These are phyloP conservation scores for Scenedesmus sp. DNA, from an alignment of 163 green algal species.

Conservation along the genomic window DNA sequence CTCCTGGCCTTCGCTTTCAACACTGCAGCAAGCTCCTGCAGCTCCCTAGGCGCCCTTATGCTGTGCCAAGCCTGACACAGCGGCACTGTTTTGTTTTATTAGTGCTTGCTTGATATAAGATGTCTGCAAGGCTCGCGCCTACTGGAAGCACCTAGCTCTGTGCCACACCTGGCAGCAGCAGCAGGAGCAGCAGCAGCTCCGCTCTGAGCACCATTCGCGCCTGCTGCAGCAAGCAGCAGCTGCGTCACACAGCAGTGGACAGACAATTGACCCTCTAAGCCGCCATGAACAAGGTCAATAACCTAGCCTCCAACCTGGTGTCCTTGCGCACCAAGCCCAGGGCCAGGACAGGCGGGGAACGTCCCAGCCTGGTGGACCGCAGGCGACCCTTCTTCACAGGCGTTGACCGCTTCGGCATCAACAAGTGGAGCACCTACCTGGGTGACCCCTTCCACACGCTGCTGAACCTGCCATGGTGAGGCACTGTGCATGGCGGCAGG, in stretches of 20 bases:
- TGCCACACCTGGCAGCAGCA: not conserved
- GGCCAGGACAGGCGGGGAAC: not conserved
- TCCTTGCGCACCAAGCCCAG: conserved; percentile 33
- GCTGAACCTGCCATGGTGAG: conserved; percentile 59
- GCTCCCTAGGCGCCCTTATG: not conserved
- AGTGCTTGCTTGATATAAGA: no score
- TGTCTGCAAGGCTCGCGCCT: not conserved
- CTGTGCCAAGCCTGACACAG: not conserved
- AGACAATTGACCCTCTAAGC: no score
- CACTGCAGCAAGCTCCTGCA: not conserved
- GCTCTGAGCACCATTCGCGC: not conserved
- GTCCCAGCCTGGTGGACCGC: conserved; percentile 49
- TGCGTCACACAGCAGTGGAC: not conserved
- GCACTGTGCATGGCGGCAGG: not conserved
- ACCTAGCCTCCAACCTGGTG: conserved; percentile 16
- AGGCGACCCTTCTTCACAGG: conserved; percentile 57
- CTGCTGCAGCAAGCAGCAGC: not conserved
- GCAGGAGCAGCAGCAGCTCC: not conserved
- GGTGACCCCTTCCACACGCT: conserved; percentile 73
- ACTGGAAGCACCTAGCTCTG: not conserved
- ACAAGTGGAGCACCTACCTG: conserved; percentile 37
- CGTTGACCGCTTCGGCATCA: conserved; percentile 15
- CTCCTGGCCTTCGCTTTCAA: not conserved
- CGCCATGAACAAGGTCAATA: not conserved
- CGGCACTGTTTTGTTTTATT: not conserved